Evolutionary conservation across 2,329 filamentous ascomycete species (phyloP).

Genomic region (Aspergillus sp.): DNA sequence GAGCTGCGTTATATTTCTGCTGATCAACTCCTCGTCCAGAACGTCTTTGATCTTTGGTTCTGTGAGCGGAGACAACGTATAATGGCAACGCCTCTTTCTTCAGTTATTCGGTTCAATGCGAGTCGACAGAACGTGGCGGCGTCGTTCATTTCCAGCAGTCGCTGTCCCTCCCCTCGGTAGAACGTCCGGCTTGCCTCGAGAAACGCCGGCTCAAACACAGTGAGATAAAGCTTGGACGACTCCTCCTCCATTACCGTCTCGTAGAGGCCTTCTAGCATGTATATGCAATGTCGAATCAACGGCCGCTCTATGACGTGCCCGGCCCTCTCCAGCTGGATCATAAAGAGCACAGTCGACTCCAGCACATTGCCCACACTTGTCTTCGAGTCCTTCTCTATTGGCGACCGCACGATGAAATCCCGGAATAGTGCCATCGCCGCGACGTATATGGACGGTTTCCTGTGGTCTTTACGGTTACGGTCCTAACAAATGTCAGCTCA

Average conservation of each 20-base stretch:
- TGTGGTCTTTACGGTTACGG: conserved; percentile 65
- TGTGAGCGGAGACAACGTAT: conserved; percentile 66
- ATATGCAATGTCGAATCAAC: conserved; percentile 70
- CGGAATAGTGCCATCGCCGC: conserved; percentile 81
- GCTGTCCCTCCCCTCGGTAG: conserved; percentile 66
- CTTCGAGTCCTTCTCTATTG: conserved; percentile 34
- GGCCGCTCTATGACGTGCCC: conserved; percentile 80
- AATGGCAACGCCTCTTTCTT: conserved; percentile 74
- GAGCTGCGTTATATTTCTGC: conserved; percentile 67
- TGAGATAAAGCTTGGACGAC: conserved; percentile 71
- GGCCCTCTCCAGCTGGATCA: conserved; percentile 84
- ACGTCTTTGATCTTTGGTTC: conserved; percentile 64
- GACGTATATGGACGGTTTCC: conserved; percentile 68
- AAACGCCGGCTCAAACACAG: conserved; percentile 71
- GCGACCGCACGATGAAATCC: conserved; percentile 66
- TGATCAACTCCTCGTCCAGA: conserved; percentile 72
- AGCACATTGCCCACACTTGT: conserved; percentile 61
- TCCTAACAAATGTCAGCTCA: conserved; percentile 44
- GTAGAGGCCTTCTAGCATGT: conserved; percentile 85
- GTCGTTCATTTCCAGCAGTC: conserved; percentile 66
- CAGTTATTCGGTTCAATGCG: conserved; percentile 61
- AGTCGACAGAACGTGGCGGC: conserved; percentile 73
- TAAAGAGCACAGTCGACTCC: conserved; percentile 73
- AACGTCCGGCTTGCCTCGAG: conserved; percentile 61
- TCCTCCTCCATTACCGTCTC: conserved; percentile 71